Evolutionary conservation across 2,329 filamentous ascomycete genomes (phyloP), one percentile per base, ranked within the genome.

Genomic region (Nemania sp.): DNA sequence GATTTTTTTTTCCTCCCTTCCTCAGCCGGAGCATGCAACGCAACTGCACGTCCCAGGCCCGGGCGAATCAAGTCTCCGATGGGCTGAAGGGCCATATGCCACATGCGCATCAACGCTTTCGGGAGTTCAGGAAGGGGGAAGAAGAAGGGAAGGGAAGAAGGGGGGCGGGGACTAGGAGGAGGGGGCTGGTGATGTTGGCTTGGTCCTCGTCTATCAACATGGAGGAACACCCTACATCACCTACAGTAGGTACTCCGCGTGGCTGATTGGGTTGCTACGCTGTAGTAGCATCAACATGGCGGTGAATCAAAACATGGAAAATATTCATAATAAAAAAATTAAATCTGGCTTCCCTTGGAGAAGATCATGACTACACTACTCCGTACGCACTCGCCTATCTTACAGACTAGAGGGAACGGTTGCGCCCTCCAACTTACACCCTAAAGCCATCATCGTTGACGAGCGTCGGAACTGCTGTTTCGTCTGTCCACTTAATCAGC

Each of bases 51-150:
- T 31, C 28, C n/a, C 19, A 28, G 24, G 40, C 37, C 59, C 49
- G 54, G 45, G 51, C 61, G 61, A 65, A 66, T 66, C 64, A 66
- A 53, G 44, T 47, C 49, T 40, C 54, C 51, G 42, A 47, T 37
- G 49, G 47, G 57, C 59, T 53, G 45, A 45, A 36, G 26, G 48
- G 4, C 4, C 8, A 31, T n/a, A 47, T 52, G 56, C 56, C 47
- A 54, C 55, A 66, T 66, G 64, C 63, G 59, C 36, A 60, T 64
- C 57, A 62, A 65, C 64, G 58, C 50, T 65, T 66, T 64, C 42
- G 58, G 61, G 50, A 48, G 23, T 8, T 11, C n/a, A 12, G 28
- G n/a, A 31, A 12, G 28, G n/a, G 40, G 23, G 12, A 40, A 24
- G 23, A 17, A 15, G 8, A 24, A 30, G 24, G 15, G 40, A 14